Conservation (phyloP, 208 protist species). For the Wallacemonas rigidus region DNA sequence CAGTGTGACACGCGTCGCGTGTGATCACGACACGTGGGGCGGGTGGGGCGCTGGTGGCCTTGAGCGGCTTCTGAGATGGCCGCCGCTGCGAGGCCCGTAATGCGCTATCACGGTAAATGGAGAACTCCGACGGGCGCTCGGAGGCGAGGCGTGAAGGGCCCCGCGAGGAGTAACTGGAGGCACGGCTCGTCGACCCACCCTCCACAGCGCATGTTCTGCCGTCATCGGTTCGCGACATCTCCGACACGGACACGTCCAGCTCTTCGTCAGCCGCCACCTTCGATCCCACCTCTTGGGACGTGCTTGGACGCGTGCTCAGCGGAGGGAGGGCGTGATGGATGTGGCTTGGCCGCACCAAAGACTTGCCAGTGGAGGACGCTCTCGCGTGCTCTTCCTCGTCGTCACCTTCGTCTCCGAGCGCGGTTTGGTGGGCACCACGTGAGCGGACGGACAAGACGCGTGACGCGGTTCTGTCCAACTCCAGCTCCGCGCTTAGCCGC, state of each 20-base stretch:
- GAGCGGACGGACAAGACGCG: not conserved
- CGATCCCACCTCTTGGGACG: not conserved
- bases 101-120: conserved; percentile 71
- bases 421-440: not conserved
- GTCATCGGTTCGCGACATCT: conserved; percentile 15
- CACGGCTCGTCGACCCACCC: conserved; percentile 23
- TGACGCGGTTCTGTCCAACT: conserved; percentile 6
- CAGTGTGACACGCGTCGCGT: not conserved
- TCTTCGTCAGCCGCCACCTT: conserved; percentile 6
- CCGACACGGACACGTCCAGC: conserved; percentile 44
- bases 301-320: not conserved
- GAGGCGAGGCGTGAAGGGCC: conserved; percentile 34
- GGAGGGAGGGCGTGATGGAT: conserved; percentile 8
- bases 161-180: conserved; percentile 25
- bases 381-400: not conserved
- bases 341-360: conserved; percentile 12
- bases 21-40: not conserved
- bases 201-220: conserved; percentile 22
- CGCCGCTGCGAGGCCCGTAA: not conserved
- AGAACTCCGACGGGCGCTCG: conserved; percentile 65
- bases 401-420: not conserved
- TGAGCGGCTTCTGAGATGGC: not conserved
- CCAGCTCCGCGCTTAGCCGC: conserved; percentile 64
- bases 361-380: conserved; percentile 12
- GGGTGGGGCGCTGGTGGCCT: conserved; percentile 6